phyloP scores from a whole-genome alignment of 768 basidiomycete genomes.

The Saitozyma sp. region DNA sequence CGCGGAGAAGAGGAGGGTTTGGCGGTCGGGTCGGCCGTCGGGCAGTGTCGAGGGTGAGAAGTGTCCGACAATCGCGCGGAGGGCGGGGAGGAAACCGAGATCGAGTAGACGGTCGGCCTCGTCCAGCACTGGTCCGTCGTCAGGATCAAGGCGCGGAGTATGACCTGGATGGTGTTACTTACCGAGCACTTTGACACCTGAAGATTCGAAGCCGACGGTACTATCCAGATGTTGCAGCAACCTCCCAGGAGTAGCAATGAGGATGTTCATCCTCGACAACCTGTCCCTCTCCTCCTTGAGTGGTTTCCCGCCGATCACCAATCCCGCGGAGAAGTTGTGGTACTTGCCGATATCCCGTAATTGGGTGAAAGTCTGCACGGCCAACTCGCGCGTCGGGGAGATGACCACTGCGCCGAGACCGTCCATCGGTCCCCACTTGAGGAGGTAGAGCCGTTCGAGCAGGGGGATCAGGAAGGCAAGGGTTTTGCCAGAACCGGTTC shows the following conservation, averaged over 20 bases:
- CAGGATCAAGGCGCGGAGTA: neutral
- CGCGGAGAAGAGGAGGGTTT: conserved; percentile 94
- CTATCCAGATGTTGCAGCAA: conserved; percentile 98
- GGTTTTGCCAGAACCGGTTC: conserved; percentile 73
- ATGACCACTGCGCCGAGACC: conserved; percentile 86
- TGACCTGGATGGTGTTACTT: conserved; percentile 42
- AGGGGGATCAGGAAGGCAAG: conserved; percentile 70
- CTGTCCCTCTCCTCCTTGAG: conserved; percentile 88
- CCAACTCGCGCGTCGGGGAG: conserved; percentile 89
- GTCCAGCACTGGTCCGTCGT: conserved; percentile 68
- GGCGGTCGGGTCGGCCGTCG: conserved; percentile 57
- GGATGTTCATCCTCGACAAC: conserved; percentile 89
- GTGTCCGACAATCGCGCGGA: conserved; percentile 87
- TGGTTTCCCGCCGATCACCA: conserved; percentile 95
- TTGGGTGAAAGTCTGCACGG: conserved; percentile 97
- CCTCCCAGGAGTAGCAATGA: conserved; percentile 95
- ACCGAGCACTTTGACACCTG: conserved; percentile 89
- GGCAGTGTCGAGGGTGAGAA: conserved; percentile 59
- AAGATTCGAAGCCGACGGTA: conserved; percentile 88
- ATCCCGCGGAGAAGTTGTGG: conserved; percentile 88
- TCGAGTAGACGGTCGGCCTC: conserved; percentile 96
- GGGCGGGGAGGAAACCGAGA: conserved; percentile 87
- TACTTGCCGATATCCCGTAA: conserved; percentile 87
- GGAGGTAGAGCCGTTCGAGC: conserved; percentile 65
- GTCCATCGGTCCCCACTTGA: conserved; percentile 71